Conservation (phyloP, 192 early-diverging fungal genomes). For the Coemansia erecta region DNA sequence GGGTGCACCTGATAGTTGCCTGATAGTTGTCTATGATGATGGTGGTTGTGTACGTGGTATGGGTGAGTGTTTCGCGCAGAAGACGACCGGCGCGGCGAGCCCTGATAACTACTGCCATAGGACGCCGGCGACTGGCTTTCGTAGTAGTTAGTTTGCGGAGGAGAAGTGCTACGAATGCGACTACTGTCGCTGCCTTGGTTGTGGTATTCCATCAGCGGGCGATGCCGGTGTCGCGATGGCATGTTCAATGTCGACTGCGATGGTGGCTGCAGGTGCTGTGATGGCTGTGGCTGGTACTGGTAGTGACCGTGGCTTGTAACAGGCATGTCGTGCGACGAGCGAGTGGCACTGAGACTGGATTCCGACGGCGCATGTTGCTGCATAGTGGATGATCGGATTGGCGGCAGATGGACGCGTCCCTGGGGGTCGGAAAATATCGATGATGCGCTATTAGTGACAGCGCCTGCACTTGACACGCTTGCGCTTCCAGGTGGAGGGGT, state of each 20-base stretch:
- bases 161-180: conserved; percentile 1
- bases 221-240: too few species aligned
- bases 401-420: conserved; percentile 40
- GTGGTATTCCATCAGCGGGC: too few species aligned
- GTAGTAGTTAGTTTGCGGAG: background rate
- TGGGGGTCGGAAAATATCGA: conserved; percentile 32
- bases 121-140: background rate
- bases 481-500: conserved; percentile 1
- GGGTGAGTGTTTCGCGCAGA: background rate
- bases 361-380: background rate
- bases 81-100: conserved; percentile 1
- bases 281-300: background rate
- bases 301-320: background rate
- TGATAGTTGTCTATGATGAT: background rate
- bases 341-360: background rate
- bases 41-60: background rate
- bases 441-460: background rate
- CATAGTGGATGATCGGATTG: conserved; percentile 21
- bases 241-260: too few species aligned
- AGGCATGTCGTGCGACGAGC: conserved; percentile 1
- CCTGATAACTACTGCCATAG: background rate
- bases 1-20: conserved; percentile 2
- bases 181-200: background rate
- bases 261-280: too few species aligned
- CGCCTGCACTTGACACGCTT: background rate